phyloP scores from a whole-genome alignment of 2,329 filamentous ascomycete species.

The Arthrocladium fulminans region DNA sequence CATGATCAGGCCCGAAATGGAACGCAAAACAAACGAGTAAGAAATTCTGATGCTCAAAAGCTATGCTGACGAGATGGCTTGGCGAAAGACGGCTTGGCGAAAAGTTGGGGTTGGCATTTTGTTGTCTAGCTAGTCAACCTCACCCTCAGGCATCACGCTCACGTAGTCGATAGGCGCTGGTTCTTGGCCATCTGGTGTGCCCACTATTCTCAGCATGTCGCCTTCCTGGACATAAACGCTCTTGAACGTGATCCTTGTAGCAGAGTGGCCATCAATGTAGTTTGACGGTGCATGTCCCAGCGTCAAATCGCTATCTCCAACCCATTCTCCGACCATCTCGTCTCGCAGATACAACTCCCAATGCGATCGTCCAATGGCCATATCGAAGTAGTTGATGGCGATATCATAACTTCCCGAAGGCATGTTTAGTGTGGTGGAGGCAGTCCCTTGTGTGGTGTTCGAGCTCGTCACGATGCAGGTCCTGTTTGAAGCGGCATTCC shows the following conservation, averaged over 20 bases:
- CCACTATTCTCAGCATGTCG: conserved; percentile 47
- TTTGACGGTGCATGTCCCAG: conserved; percentile 51
- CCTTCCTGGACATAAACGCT: conserved; percentile 43
- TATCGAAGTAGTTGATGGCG: conserved; percentile 58
- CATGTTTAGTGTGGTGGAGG: conserved; percentile 39
- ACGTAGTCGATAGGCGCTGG: conserved; percentile 60
- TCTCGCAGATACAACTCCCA: conserved; percentile 48
- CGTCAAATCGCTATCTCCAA: conserved; percentile 50
- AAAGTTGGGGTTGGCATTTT: too few species aligned
- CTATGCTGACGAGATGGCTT: too few species aligned
- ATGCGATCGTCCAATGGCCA: conserved; percentile 48
- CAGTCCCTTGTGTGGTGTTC: conserved; percentile 46
- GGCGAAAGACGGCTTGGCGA: neutral
- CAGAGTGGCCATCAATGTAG: conserved; percentile 57
- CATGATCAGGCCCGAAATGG: too few species aligned
- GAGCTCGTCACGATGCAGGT: conserved; percentile 48
- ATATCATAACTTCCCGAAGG: conserved; percentile 51
- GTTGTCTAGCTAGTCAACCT: conserved; percentile 41
- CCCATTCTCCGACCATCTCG: conserved; percentile 48
- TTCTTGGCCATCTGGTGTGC: conserved; percentile 52
- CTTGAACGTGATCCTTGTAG: conserved; percentile 52
- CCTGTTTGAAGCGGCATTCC: conserved; percentile 50
- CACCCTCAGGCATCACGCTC: conserved; percentile 49
- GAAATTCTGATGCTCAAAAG: too few species aligned
- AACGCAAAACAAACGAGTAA: too few species aligned